Percentiles rank a stretch among this genome's conserved stretches.
These are phyloP conservation scores for Hericium rajendrae DNA, from an alignment of 768 basidiomycete genomes.

Conservation along the genomic window DNA sequence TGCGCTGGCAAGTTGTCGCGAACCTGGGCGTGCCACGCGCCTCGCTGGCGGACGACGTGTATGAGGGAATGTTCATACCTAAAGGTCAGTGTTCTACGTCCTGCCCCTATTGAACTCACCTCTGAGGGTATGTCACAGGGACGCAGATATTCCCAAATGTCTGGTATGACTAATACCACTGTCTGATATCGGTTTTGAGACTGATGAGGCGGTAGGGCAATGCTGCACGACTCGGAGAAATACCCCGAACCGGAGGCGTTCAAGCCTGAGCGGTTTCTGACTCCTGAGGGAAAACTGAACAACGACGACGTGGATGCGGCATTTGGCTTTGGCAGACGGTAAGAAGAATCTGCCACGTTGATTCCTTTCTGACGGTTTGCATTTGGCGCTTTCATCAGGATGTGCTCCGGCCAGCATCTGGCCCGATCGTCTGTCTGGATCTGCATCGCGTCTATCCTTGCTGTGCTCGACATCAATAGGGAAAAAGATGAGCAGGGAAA, in stretches of 20 bases:
- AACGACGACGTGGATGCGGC: background rate
- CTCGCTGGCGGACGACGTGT: background rate
- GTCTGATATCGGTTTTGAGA: background rate
- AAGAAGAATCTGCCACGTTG: too few species aligned
- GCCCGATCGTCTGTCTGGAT: slow-evolving; percentile 8
- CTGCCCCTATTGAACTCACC: slow-evolving; percentile 19
- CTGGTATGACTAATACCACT: slow-evolving; percentile 14
- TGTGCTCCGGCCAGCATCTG: slow-evolving; percentile 9
- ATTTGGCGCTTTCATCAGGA: background rate
- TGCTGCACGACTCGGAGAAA: background rate
- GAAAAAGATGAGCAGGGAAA: background rate
- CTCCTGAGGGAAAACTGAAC: background rate
- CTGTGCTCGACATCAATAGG: background rate
- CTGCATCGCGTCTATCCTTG: background rate
- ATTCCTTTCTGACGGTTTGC: too few species aligned
- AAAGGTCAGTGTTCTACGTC: background rate
- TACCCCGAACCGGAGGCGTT: slow-evolving; percentile 1
- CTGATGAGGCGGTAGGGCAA: background rate
- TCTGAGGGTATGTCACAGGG: slow-evolving; percentile 20
- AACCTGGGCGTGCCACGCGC: slow-evolving; percentile 8
- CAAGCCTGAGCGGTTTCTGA: background rate
- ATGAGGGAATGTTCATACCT: background rate
- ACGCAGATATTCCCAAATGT: slow-evolving; percentile 22
- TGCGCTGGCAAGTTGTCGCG: slow-evolving; percentile 21
- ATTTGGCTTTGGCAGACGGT: background rate